These are phyloP conservation scores for Durio zibethinus DNA, from an alignment of 345 rosid genomes.

Conservation along the genomic window DNA sequence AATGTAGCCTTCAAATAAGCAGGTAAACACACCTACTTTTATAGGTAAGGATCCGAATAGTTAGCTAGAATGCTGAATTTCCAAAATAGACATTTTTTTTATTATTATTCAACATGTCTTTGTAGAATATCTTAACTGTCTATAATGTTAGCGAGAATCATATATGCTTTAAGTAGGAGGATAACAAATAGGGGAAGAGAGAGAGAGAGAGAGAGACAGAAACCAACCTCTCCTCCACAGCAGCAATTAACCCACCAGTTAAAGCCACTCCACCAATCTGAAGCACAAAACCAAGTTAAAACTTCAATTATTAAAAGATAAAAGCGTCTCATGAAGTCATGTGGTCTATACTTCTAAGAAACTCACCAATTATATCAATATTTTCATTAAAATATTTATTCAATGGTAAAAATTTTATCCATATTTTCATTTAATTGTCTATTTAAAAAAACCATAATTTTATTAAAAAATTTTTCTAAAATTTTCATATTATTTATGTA, in stretches of 20 bases:
- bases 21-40: neutral
- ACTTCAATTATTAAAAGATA: slow-evolving; percentile 5
- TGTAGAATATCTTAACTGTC: neutral
- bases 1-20: neutral
- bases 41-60: neutral
- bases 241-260: slow-evolving; percentile 66
- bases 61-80: neutral
- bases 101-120: neutral
- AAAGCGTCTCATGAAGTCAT: neutral
- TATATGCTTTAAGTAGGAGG: neutral
- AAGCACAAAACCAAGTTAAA: slow-evolving; percentile 30
- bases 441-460: too few species aligned
- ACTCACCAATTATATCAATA: slow-evolving; percentile 83
- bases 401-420: too few species aligned
- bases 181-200: neutral
- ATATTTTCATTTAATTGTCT: too few species aligned
- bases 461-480: too few species aligned
- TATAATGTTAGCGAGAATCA: neutral
- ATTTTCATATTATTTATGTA: too few species aligned
- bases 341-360: slow-evolving; percentile 15
- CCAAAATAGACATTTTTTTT: neutral
- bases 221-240: slow-evolving; percentile 83
- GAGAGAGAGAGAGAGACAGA: neutral
- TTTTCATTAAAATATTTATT: too few species aligned
- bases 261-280: slow-evolving; percentile 94